Evolutionary conservation across 106 monocot genomes (phyloP).

Genomic region (Narthecium ossifragum): DNA sequence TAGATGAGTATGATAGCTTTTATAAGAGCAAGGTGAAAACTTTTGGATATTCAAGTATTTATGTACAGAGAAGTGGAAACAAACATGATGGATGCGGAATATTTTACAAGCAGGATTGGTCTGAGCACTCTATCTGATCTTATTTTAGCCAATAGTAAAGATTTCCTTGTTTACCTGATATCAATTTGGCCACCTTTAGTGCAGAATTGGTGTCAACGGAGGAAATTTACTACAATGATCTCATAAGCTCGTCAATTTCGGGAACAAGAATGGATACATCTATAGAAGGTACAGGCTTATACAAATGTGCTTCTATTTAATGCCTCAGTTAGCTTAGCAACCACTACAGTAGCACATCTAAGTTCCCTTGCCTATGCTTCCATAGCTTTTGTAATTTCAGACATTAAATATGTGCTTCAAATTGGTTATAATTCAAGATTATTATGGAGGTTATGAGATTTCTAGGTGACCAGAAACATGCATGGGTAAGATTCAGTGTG

Average conservation of each 20-base stretch:
- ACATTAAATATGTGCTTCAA: too few relatives aligned
- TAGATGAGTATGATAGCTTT: constrained; percentile 84
- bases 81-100: constrained; percentile 98
- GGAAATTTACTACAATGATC: constrained; percentile 84
- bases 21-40: constrained; percentile 69
- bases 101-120: constrained; percentile 73
- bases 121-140: not conserved
- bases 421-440: too few relatives aligned
- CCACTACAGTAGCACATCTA: too few relatives aligned
- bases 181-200: constrained; percentile 30
- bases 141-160: not conserved
- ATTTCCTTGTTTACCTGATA: not conserved
- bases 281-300: constrained; percentile 16
- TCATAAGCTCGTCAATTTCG: constrained; percentile 25
- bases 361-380: too few relatives aligned
- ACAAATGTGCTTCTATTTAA: not conserved
- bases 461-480: too few relatives aligned
- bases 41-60: constrained; percentile 66
- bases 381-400: too few relatives aligned
- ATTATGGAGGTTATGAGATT: too few relatives aligned
- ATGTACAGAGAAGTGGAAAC: constrained; percentile 67
- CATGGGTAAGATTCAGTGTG: too few relatives aligned
- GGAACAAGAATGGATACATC: constrained; percentile 4
- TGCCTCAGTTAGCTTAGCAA: too few relatives aligned
- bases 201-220: constrained; percentile 69